These are phyloP conservation scores for Cardiosporidium cionae DNA, from an alignment of 169 alveolate species.

Conservation along the genomic window DNA sequence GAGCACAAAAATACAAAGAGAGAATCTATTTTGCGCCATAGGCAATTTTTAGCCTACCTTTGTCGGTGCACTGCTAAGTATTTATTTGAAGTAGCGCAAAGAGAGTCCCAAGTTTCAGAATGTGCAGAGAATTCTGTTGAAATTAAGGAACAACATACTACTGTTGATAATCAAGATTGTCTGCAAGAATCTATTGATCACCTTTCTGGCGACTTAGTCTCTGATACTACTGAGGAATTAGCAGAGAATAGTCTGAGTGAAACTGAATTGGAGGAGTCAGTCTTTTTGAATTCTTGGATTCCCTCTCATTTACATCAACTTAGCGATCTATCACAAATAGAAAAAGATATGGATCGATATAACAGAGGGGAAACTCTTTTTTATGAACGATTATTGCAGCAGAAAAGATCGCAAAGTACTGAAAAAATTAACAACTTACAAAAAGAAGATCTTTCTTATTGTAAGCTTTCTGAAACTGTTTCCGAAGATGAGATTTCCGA, in stretches of 20 bases:
- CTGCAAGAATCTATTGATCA: no score
- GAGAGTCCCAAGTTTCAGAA: no score
- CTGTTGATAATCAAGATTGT: no score
- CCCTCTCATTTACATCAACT: constrained; percentile 59
- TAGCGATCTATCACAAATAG: constrained; percentile 45
- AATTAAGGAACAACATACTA: no score
- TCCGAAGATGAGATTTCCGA: background rate
- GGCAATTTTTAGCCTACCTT: no score
- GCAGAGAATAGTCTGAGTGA: constrained; percentile 4
- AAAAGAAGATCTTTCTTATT: no score
- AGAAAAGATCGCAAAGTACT: background rate
- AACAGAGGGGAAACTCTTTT: background rate
- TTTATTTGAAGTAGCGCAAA: no score
- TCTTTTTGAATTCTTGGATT: constrained; percentile 57
- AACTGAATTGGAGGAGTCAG: constrained; percentile 26
- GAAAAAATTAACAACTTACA: background rate
- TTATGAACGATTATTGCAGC: background rate
- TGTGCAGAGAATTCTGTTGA: no score
- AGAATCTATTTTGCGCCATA: no score
- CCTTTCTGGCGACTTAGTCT: constrained; percentile 19
- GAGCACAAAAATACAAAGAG: no score
- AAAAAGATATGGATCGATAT: constrained; percentile 8
- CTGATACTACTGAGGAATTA: background rate
- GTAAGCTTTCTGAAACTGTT: background rate
- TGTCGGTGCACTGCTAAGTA: no score